A percentile compares a stretch with the other conserved stretches of the same genome.
phyloP scores from a whole-genome alignment of 495 filamentous ascomycete species.

The Amniculicola lignicola region DNA sequence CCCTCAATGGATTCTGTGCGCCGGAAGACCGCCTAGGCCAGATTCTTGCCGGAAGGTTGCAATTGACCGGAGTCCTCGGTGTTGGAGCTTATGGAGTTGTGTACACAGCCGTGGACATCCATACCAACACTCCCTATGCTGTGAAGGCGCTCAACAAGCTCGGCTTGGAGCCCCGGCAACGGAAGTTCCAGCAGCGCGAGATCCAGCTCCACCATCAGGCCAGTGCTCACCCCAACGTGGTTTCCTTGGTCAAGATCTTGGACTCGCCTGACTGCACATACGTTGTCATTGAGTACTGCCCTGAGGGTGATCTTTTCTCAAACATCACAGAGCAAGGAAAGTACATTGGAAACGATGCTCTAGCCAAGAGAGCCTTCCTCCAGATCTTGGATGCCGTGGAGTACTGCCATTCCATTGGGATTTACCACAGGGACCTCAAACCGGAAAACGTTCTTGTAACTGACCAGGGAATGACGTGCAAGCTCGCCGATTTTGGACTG shows the following conservation, averaged over 20 bases:
- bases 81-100: conserved; percentile 96
- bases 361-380: conserved; percentile 85
- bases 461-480: conserved; percentile 80
- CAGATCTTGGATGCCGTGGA: conserved; percentile 97
- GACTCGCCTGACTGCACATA: conserved; percentile 90
- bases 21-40: conserved; percentile 87
- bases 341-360: conserved; percentile 87
- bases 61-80: conserved; percentile 81
- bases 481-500: conserved; percentile 95
- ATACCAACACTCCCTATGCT: conserved; percentile 78
- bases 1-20: conserved; percentile 50
- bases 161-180: conserved; percentile 81
- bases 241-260: conserved; percentile 91
- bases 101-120: conserved; percentile 86
- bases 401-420: conserved; percentile 86
- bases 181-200: conserved; percentile 87
- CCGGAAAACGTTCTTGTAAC: conserved; percentile 96
- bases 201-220: conserved; percentile 87
- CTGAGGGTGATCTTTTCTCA: conserved; percentile 93
- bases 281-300: conserved; percentile 95
- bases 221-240: conserved; percentile 86
- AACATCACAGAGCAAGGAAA: conserved; percentile 93
- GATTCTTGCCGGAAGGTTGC: conserved; percentile 75
- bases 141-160: conserved; percentile 96
- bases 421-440: conserved; percentile 97